Evolutionary conservation across 768 basidiomycete genomes (phyloP).

Genomic region (Pisolithus tinctorius): DNA sequence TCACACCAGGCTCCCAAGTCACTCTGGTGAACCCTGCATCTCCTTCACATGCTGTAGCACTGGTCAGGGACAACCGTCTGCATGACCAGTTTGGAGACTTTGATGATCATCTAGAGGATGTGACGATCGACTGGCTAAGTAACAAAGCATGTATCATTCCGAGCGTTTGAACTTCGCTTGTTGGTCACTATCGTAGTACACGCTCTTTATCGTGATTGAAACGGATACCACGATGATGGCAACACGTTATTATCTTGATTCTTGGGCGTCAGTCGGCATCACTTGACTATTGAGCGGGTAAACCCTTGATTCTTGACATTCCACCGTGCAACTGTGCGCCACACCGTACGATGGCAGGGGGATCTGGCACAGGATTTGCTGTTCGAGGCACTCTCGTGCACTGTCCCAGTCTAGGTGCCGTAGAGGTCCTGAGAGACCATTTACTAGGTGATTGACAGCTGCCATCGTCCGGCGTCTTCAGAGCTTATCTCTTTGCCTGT

Average conservation of each 20-base stretch:
- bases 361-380: constrained; percentile 9
- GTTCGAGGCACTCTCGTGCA: constrained; percentile 54
- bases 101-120: constrained; percentile 77
- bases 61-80: constrained; percentile 44
- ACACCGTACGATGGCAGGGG: background rate
- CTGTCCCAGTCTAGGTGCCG: constrained; percentile 42
- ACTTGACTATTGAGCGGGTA: no score
- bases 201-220: background rate
- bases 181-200: background rate
- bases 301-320: background rate
- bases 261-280: no score
- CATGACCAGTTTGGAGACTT: constrained; percentile 69
- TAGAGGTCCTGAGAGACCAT: constrained; percentile 52
- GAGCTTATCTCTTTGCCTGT: constrained; percentile 1
- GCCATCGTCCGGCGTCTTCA: background rate
- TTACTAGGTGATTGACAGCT: constrained; percentile 36
- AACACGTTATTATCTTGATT: no score
- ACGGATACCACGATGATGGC: background rate
- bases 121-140: constrained; percentile 43
- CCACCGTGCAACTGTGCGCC: background rate
- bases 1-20: constrained; percentile 39
- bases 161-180: constrained; percentile 8
- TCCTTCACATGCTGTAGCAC: constrained; percentile 40
- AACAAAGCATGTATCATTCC: constrained; percentile 30
- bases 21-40: constrained; percentile 39